A percentile compares a stretch with the other conserved stretches of the same genome.
These are phyloP conservation scores for Leccinellum rugosiceps DNA, from an alignment of 768 basidiomycete species.

Conservation along the genomic window DNA sequence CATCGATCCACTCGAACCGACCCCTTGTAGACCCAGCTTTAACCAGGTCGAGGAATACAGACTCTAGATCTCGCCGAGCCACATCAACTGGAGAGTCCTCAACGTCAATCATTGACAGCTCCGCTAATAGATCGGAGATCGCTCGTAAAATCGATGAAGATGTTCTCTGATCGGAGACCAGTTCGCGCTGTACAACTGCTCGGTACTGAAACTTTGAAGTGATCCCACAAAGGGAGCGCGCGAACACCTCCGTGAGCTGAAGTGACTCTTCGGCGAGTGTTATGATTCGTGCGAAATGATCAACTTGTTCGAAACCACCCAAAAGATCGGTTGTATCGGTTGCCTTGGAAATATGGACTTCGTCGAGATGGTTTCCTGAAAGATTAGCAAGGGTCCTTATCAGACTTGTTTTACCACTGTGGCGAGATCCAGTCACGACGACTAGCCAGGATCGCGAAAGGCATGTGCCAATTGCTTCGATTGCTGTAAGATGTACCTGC, in stretches of 20 bases:
- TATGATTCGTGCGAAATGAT: slow-evolving; percentile 41
- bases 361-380: slow-evolving; percentile 64
- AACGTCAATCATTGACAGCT: slow-evolving; percentile 18
- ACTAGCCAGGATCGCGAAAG: slow-evolving; percentile 79
- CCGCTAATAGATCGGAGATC: slow-evolving; percentile 28
- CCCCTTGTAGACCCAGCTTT: slow-evolving; percentile 36
- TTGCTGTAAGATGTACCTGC: slow-evolving; percentile 56
- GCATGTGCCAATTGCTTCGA: slow-evolving; percentile 76
- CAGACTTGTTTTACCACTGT: slow-evolving; percentile 77
- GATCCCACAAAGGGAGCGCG: slow-evolving; percentile 34
- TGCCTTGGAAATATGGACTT: slow-evolving; percentile 77
- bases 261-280: slow-evolving; percentile 41
- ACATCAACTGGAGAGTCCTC: slow-evolving; percentile 12
- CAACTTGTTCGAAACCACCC: slow-evolving; percentile 93
- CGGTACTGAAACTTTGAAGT: slow-evolving; percentile 15
- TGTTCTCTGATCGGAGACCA: slow-evolving; percentile 16
- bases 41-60: slow-evolving; percentile 22
- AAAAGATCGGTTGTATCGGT: slow-evolving; percentile 93
- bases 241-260: slow-evolving; percentile 34
- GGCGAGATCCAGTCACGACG: slow-evolving; percentile 76
- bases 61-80: slow-evolving; percentile 13
- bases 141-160: slow-evolving; percentile 22
- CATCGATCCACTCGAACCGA: slow-evolving; percentile 93
- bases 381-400: slow-evolving; percentile 67
- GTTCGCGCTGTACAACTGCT: slow-evolving; percentile 11